Evolutionary conservation across 768 basidiomycete species (phyloP).

Genomic region (Flagelloscypha sp.): DNA sequence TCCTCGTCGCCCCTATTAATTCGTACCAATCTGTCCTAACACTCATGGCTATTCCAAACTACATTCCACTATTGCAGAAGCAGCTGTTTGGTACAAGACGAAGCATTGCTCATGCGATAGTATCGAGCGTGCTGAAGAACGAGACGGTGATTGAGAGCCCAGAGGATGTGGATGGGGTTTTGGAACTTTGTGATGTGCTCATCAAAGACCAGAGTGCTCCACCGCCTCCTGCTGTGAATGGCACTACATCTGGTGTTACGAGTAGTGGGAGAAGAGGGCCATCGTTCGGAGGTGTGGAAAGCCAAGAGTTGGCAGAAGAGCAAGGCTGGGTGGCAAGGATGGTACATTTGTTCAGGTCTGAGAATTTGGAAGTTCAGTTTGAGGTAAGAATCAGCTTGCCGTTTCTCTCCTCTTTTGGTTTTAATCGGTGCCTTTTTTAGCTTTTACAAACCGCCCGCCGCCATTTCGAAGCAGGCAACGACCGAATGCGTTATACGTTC

Average conservation of each 20-base stretch:
- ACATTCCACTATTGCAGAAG: constrained; percentile 69
- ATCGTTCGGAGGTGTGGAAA: constrained; percentile 56
- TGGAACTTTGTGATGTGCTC: constrained; percentile 87
- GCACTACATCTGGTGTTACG: constrained; percentile 26
- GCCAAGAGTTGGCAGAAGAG: constrained; percentile 93
- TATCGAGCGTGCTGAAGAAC: constrained; percentile 92
- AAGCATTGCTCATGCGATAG: constrained; percentile 89
- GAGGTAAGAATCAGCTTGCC: constrained; percentile 46
- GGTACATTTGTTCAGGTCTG: constrained; percentile 90
- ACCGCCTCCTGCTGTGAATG: constrained; percentile 23
- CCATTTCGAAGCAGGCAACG: constrained; percentile 87
- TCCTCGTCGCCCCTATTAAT: constrained; percentile 91
- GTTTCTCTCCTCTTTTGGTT: not conserved
- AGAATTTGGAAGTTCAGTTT: constrained; percentile 82
- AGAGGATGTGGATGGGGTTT: constrained; percentile 89
- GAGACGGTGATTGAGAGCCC: constrained; percentile 91
- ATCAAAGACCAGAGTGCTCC: constrained; percentile 78
- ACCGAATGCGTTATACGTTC: constrained; percentile 94
- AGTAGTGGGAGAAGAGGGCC: constrained; percentile 51
- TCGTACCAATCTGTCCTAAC: constrained; percentile 95
- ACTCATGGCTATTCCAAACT: constrained; percentile 90
- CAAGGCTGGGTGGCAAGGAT: constrained; percentile 98
- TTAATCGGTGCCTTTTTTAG: constrained; percentile 27
- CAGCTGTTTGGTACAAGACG: constrained; percentile 89
- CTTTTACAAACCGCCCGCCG: constrained; percentile 84